Percentiles rank a stretch among this genome's conserved stretches.
Evolutionary conservation across 495 filamentous ascomycete species (phyloP).

Genomic region (Annulohypoxylon nitens): DNA sequence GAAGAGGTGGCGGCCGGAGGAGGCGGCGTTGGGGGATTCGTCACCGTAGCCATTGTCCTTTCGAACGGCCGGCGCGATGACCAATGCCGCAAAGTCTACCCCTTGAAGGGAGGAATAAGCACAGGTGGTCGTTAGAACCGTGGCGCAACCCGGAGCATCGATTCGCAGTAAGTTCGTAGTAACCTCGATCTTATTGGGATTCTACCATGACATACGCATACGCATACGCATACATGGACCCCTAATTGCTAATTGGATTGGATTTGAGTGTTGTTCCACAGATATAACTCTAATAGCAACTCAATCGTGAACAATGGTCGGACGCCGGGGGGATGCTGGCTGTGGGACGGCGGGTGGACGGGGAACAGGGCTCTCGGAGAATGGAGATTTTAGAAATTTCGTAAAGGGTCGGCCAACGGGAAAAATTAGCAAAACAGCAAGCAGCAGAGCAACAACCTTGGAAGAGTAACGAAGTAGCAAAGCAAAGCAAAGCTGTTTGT

Average conservation of each 20-base stretch:
- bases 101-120: constrained; percentile 26
- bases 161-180: constrained; percentile 36
- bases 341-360: constrained; percentile 22
- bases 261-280: constrained; percentile 36
- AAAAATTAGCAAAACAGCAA: neutral
- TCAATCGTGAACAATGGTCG: constrained; percentile 28
- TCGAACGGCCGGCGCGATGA: constrained; percentile 31
- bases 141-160: constrained; percentile 34
- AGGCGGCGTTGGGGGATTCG: constrained; percentile 51
- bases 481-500: constrained; percentile 30
- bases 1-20: constrained; percentile 52
- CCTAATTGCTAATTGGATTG: constrained; percentile 17
- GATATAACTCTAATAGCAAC: constrained; percentile 45
- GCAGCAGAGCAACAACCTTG: too few relatives aligned
- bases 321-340: constrained; percentile 41
- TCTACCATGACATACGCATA: constrained; percentile 32
- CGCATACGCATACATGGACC: constrained; percentile 31
- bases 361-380: constrained; percentile 43
- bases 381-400: constrained; percentile 18
- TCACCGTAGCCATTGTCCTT: constrained; percentile 61
- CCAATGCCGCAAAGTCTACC: constrained; percentile 31
- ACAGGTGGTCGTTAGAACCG: constrained; percentile 33
- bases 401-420: neutral
- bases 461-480: too few relatives aligned
- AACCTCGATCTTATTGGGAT: constrained; percentile 41